Evolutionary conservation across 805 yeast genomes (phyloP), one percentile per base, ranked within the genome.

Genomic region (Suhomyces pyralidae): DNA sequence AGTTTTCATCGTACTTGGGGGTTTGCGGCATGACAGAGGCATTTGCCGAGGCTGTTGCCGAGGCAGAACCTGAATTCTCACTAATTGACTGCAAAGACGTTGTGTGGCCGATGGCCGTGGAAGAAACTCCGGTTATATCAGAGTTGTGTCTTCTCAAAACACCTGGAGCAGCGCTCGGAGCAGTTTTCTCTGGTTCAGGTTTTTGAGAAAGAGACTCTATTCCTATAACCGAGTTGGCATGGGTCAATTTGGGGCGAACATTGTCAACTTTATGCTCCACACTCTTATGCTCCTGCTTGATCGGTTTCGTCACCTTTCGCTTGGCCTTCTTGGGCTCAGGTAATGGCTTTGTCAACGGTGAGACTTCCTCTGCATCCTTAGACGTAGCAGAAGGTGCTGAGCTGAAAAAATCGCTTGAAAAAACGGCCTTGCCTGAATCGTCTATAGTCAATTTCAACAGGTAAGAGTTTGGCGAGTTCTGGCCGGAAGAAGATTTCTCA

Each of bases 371-470:
- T 1, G 9, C 9, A 6, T 20, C 14, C 15, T 14, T 7, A 9
- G 30, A 6, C 3, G 22, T 17, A 12, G 14, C 20, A 6, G 46
- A 8, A 10, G 40, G 19, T 7, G 43, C 7, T 1, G 53, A 22
- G 6, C 44, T 46, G 46, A 62, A 57, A 48, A 61, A 55, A 49
- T 65, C 65, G 20, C 56, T 56, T 9, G 70, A 64, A 53, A 75
- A 67, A 8, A 66, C 67, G 7, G 79, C 79, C 49, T 70, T 70
- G 8, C 79, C 79, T 60, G 63, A 66, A 46, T 70, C 77, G 54
- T 75, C 78, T 43, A 75, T 65, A 58, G 67, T 71, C 45, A 74
- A 61, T 45, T 66, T 65, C 56, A 74, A 62, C 55, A 63, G 67
- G 53, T 71, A 72, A 50, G 49, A 15, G 28, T 17, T 30, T 3